phyloP scores from a whole-genome alignment of 1,284 basidiomycete genomes.

The Mycocalia duriaeana region DNA sequence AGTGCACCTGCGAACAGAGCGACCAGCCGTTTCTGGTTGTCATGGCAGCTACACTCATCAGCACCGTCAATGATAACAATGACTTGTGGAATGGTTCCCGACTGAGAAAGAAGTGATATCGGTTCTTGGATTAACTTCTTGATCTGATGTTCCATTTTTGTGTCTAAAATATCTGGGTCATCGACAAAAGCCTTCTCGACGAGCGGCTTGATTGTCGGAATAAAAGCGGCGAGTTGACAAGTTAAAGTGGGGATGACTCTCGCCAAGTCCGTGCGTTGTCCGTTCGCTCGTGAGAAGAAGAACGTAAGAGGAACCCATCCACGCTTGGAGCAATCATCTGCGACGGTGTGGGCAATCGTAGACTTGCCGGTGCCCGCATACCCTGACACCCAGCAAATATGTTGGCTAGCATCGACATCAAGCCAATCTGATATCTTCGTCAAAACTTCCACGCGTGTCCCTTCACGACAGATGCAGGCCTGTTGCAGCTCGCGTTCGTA shows the following conservation, averaged over 20 bases:
- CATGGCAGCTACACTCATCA: neutral
- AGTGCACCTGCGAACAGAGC: neutral
- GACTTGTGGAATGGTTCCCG: too few relatives aligned
- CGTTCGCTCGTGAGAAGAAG: neutral
- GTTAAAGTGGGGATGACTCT: neutral
- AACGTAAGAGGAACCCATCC: constrained; percentile 1
- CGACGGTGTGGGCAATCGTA: neutral
- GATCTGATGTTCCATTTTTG: neutral
- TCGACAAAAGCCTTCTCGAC: neutral
- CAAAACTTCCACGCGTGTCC: neutral
- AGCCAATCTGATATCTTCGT: neutral
- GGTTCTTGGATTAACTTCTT: neutral
- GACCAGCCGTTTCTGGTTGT: neutral
- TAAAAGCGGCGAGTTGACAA: neutral
- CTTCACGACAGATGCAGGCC: neutral
- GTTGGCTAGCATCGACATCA: neutral
- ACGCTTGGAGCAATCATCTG: neutral
- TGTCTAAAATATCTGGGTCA: neutral
- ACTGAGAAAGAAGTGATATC: neutral
- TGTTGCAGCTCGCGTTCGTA: neutral
- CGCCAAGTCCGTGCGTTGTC: neutral
- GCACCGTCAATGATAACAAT: neutral
- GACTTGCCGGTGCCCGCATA: neutral
- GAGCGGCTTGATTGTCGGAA: neutral
- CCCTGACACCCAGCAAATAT: neutral